Conservation (phyloP, 225 moss, liverwort and hornwort genomes). For the Climacium dendroides region DNA sequence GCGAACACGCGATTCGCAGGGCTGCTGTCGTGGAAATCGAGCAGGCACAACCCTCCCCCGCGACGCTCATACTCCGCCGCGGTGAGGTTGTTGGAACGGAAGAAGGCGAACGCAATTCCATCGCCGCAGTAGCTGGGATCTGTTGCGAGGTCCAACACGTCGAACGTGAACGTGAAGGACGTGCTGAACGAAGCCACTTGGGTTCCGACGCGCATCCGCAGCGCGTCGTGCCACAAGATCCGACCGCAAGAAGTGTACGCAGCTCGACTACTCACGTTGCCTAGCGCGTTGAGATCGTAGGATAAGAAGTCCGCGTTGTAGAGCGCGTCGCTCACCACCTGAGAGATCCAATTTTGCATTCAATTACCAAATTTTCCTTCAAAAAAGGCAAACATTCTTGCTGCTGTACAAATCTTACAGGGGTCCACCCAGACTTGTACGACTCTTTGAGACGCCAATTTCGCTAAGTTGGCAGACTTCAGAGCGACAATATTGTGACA, state of each 20-base stretch:
- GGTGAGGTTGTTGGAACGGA: not conserved
- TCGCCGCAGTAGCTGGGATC: not conserved
- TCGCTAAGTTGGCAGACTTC: too few relatives aligned
- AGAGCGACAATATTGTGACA: not conserved
- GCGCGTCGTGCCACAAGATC: not conserved
- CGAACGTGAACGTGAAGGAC: not conserved
- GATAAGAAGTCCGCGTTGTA: not conserved
- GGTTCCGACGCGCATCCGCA: not conserved
- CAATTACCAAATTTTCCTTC: not conserved
- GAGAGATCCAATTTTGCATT: not conserved
- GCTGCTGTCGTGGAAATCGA: not conserved
- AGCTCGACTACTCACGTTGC: not conserved
- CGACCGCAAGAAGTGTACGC: not conserved
- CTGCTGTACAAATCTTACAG: not conserved
- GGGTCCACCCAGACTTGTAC: not conserved
- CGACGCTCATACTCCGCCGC: not conserved
- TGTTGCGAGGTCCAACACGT: not conserved
- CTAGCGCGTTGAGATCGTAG: not conserved
- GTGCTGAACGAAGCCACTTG: not conserved
- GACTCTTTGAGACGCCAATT: not conserved
- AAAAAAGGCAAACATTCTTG: not conserved
- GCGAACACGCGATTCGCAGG: not conserved
- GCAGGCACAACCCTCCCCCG: not conserved
- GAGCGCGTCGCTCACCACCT: not conserved
- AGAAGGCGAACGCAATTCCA: not conserved